These are phyloP conservation scores for Apiospora aurea DNA, from an alignment of 2,329 filamentous ascomycete species.

Conservation along the genomic window DNA sequence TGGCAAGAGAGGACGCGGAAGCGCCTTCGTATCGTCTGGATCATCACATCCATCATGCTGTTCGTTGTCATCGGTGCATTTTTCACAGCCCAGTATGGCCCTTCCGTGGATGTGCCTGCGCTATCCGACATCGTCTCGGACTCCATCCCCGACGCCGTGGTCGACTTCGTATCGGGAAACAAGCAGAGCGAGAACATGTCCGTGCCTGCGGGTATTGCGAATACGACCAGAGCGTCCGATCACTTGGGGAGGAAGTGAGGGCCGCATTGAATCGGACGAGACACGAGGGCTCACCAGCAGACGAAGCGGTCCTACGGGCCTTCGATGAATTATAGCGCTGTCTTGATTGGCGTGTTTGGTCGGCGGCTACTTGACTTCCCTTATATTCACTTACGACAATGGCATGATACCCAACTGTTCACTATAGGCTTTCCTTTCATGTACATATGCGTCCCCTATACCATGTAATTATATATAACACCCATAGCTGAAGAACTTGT, in stretches of 20 bases:
- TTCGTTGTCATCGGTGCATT: constrained; percentile 57
- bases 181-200: constrained; percentile 26
- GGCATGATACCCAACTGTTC: constrained; percentile 21
- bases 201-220: constrained; percentile 29
- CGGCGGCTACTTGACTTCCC: not conserved
- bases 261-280: constrained; percentile 37
- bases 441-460: not conserved
- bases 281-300: constrained; percentile 29
- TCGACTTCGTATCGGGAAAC: constrained; percentile 26
- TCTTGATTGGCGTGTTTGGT: not conserved
- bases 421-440: not conserved
- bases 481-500: too few species aligned
- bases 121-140: constrained; percentile 24
- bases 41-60: constrained; percentile 57
- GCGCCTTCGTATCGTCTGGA: constrained; percentile 69
- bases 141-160: not conserved
- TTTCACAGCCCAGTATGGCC: constrained; percentile 44
- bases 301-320: constrained; percentile 39
- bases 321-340: constrained; percentile 43
- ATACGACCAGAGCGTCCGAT: constrained; percentile 35
- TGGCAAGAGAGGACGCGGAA: constrained; percentile 73
- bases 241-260: constrained; percentile 38
- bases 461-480: not conserved
- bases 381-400: constrained; percentile 20
- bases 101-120: constrained; percentile 25